Evolutionary conservation across 805 yeast genomes (phyloP).

Genomic region (Kockiozyma suomiensis): DNA sequence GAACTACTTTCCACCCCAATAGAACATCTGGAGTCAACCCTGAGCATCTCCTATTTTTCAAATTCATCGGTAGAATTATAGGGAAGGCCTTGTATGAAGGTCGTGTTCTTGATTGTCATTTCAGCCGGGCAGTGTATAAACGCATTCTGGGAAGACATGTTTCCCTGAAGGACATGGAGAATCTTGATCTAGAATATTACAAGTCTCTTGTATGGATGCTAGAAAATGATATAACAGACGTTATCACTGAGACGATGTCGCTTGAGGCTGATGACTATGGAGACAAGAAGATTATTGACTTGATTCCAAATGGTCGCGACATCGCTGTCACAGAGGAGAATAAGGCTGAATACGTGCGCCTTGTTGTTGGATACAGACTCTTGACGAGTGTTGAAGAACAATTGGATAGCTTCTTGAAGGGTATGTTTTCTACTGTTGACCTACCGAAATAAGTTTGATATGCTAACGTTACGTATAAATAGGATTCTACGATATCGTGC

Average conservation of each 20-base stretch:
- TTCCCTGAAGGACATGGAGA: conserved; percentile 89
- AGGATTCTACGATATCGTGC: conserved; percentile 90
- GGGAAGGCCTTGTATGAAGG: conserved; percentile 93
- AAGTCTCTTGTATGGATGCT: conserved; percentile 94
- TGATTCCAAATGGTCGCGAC: conserved; percentile 78
- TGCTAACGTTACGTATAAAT: no score
- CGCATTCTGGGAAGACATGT: conserved; percentile 77
- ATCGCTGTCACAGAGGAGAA: conserved; percentile 88
- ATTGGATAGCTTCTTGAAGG: conserved; percentile 70
- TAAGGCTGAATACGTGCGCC: conserved; percentile 83
- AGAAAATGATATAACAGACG: conserved; percentile 94
- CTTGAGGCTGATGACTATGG: conserved; percentile 94
- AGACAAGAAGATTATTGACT: conserved; percentile 78
- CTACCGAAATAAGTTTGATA: no score
- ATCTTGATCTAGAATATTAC: conserved; percentile 86
- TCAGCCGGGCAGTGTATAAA: conserved; percentile 93
- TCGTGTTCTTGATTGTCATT: conserved; percentile 87
- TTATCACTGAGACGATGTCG: conserved; percentile 90
- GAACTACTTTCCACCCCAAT: conserved; percentile 93
- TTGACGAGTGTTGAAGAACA: conserved; percentile 84
- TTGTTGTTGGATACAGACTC: conserved; percentile 83
- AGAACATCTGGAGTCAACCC: conserved; percentile 90
- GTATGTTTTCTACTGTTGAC: no score
- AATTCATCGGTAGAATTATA: conserved; percentile 88
- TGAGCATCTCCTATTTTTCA: conserved; percentile 88